These are phyloP conservation scores for Tephrocybe sp. DNA, from an alignment of 768 basidiomycete genomes.

Conservation along the genomic window DNA sequence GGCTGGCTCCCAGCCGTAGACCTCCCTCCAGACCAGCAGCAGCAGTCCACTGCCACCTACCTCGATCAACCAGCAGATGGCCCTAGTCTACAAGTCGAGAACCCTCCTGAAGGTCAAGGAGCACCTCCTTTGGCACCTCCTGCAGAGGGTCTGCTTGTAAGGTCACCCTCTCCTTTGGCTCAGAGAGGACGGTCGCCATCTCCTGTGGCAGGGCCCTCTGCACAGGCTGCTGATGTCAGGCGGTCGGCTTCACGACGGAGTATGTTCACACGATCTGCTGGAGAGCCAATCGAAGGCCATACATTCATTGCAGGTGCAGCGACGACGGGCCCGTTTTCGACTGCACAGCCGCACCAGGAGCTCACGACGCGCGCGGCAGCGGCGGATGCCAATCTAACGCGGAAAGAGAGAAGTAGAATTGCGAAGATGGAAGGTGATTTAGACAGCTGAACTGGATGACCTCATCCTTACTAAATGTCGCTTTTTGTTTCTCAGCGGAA, in stretches of 20 bases:
- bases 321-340: conserved; percentile 44
- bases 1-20: conserved; percentile 20
- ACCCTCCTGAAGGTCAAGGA: not conserved
- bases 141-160: not conserved
- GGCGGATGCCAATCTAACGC: conserved; percentile 46
- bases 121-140: not conserved
- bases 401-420: conserved; percentile 51
- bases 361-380: conserved; percentile 37
- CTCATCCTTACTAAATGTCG: not conserved
- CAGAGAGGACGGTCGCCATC: conserved; percentile 1
- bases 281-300: conserved; percentile 28
- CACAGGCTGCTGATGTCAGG: not conserved
- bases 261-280: conserved; percentile 31
- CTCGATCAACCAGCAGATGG: not conserved
- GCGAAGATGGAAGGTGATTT: conserved; percentile 46
- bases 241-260: conserved; percentile 26
- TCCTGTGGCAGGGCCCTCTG: not conserved
- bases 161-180: conserved; percentile 3
- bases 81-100: not conserved
- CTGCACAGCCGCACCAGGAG: conserved; percentile 37
- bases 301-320: conserved; percentile 57
- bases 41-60: not conserved
- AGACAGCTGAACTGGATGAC: not conserved
- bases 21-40: conserved; percentile 7
- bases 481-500: conserved; percentile 36